phyloP scores from a whole-genome alignment of 228 moss, liverwort and hornwort genomes.

The Sphagnum fallax region DNA sequence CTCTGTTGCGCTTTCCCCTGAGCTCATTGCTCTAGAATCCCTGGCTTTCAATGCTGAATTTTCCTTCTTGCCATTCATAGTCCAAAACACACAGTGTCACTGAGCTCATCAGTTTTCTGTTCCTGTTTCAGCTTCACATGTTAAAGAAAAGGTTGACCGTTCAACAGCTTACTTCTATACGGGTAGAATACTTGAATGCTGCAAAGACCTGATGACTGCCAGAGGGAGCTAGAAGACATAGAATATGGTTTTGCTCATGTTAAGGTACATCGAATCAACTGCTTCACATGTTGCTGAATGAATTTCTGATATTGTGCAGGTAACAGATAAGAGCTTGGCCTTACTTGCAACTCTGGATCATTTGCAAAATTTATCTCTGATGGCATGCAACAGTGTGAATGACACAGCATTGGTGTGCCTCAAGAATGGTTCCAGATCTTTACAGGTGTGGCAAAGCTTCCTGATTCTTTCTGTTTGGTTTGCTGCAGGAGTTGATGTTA shows the following conservation, averaged over 20 bases:
- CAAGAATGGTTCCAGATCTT: conserved; percentile 33
- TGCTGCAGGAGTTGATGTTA: too few relatives aligned
- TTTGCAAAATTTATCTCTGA: conserved; percentile 50
- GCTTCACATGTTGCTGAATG: too few relatives aligned
- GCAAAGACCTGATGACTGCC: too few relatives aligned
- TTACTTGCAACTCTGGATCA: conserved; percentile 45
- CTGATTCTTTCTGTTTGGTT: background rate
- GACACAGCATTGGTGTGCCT: conserved; percentile 50
- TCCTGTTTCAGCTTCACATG: background rate
- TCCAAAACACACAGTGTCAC: background rate
- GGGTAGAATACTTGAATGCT: too few relatives aligned
- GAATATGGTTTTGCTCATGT: too few relatives aligned
- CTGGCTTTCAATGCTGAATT: background rate
- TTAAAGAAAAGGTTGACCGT: background rate
- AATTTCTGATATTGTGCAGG: conserved; percentile 22
- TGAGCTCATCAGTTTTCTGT: background rate
- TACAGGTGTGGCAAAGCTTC: conserved; percentile 30
- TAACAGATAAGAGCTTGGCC: conserved; percentile 44
- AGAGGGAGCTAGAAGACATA: too few relatives aligned
- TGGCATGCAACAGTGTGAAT: conserved; percentile 64
- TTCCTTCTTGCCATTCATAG: background rate
- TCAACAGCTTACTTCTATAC: too few relatives aligned
- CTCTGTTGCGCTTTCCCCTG: background rate
- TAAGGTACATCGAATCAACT: too few relatives aligned
- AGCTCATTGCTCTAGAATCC: background rate